These are phyloP conservation scores for Colletotrichum viniferum DNA, from an alignment of 2,329 filamentous ascomycete genomes.

Conservation along the genomic window DNA sequence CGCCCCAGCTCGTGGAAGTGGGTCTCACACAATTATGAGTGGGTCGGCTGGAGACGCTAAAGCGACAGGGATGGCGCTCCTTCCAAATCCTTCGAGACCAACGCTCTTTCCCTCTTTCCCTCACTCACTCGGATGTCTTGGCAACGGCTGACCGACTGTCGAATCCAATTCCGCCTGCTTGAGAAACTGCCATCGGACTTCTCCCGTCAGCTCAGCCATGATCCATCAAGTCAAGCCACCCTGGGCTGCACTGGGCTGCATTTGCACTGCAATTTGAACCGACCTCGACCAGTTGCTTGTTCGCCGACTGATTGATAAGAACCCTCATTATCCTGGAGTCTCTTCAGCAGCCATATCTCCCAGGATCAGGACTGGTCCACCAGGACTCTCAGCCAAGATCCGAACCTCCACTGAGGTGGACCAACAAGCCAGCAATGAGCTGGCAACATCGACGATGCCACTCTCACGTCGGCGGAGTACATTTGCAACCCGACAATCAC, in stretches of 20 bases:
- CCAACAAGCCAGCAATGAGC: background rate
- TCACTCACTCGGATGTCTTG: background rate
- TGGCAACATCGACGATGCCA: background rate
- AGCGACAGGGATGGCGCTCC: background rate
- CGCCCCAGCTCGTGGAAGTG: background rate
- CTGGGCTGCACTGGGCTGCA: background rate
- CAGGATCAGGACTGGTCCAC: no score
- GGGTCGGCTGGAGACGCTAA: background rate
- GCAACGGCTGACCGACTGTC: background rate
- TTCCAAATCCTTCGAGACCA: background rate
- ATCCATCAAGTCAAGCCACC: background rate
- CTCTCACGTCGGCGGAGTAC: background rate
- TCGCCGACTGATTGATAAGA: background rate
- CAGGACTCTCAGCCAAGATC: background rate
- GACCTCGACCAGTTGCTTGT: background rate
- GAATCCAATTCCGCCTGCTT: background rate
- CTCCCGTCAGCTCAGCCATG: background rate
- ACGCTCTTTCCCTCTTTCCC: background rate
- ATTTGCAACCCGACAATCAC: background rate
- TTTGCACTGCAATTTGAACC: background rate
- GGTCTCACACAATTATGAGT: background rate
- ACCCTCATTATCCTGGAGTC: accelerated
- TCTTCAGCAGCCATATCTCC: no score
- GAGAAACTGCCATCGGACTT: background rate
- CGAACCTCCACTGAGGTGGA: background rate